phyloP scores from a whole-genome alignment of 179 eudicot genomes.

The Spergularia azorica region DNA sequence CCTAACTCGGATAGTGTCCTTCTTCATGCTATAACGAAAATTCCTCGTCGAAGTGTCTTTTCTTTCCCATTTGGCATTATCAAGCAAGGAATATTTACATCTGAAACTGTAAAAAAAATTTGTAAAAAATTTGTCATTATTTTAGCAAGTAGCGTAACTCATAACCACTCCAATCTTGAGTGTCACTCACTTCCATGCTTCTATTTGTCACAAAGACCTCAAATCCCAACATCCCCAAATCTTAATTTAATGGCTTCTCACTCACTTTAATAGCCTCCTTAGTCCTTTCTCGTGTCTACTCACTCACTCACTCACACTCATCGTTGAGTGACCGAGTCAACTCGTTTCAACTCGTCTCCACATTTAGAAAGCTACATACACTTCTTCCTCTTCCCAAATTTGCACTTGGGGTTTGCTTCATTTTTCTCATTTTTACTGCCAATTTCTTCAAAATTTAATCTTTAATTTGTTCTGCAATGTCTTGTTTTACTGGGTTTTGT shows the following conservation, averaged over 20 bases:
- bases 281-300: too few species aligned
- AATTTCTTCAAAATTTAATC: not conserved
- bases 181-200: slow-evolving; percentile 21
- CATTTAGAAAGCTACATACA: not conserved
- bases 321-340: slow-evolving; percentile 17
- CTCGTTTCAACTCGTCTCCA: not conserved
- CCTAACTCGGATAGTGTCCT: too few species aligned
- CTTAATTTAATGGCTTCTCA: not conserved
- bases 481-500: not conserved
- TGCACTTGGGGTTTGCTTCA: slow-evolving; percentile 13
- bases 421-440: not conserved
- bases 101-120: too few species aligned
- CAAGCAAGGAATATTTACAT: too few species aligned
- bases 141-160: too few species aligned
- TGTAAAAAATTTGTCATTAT: too few species aligned
- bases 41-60: too few species aligned
- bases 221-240: slow-evolving; percentile 26
- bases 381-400: not conserved
- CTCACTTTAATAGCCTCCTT: too few species aligned
- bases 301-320: slow-evolving; percentile 9
- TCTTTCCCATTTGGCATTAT: too few species aligned
- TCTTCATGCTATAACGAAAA: too few species aligned
- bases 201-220: slow-evolving; percentile 14
- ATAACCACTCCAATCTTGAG: not conserved
- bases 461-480: not conserved